Base-by-base conservation (phyloP, 2,329 filamentous ascomycete genomes). In the Monilinia fructicola region DNA sequence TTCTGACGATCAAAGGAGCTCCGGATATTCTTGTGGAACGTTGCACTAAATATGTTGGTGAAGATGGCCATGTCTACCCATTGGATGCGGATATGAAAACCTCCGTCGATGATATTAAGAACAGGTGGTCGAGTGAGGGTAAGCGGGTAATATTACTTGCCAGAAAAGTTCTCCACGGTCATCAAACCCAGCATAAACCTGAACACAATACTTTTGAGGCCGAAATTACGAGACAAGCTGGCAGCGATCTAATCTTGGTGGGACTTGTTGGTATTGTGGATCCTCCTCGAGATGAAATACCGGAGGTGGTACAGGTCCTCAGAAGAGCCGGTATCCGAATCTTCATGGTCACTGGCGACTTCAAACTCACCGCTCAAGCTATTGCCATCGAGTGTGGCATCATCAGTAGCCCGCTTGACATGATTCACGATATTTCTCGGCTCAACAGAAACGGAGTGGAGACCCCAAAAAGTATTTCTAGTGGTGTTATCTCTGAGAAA, bases 271-370 rank as follows among this genome's bases (percentile, higher is more conserved):
- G 80, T 16, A 83, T 87, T 54, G 80, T 85, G 35, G 84, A 87
- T 70, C 85, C 85, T 35, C 83, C 83, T 9, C 79, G 84, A 64
- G 79, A 82, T 52, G 85, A 87, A 71, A 86, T 86, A 44, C 81
- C 84, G 0, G 79, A 80, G 7, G 84, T 86, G 0, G 79, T 87
- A 44, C 78, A 80, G 18, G 89, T 83, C 0, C 80, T 92, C 21
- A 84, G 89, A 4, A 81, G 84, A 0, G 90, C 90, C 2, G 88
- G 88, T 1, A 89, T 93, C 63, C 82, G 87, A 18, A 85, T 92
- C 50, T 88, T 90, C 76, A 93, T 93, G 90, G 90, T 85, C 68
- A 93, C 90, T 1, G 90, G 90, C 4, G 90, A 93, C 73, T 92
- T 90, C 74, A 87, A 87, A 50, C 82, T 92, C n/a, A 93, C 90